Conservation (phyloP, 164 flowering plant species). For the Houttuynia cordata region DNA sequence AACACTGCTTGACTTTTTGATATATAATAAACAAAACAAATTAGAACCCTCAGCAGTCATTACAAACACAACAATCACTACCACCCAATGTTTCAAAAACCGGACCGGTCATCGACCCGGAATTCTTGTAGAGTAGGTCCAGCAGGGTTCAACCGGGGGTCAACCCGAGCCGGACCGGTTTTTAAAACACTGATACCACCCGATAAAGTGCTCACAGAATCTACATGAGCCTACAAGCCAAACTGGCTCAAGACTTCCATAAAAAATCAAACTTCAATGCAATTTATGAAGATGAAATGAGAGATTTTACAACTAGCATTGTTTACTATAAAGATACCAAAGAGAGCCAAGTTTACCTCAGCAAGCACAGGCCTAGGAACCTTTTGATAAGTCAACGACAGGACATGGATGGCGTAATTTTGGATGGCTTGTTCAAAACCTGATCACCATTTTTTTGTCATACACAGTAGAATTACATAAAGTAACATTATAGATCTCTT, state of each 20-base stretch:
- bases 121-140: no score
- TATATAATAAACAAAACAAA: no score
- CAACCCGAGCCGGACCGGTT: no score
- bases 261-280: no score
- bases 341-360: conserved; percentile 45
- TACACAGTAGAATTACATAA: conserved; percentile 6
- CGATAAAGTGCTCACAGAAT: background rate
- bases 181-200: background rate
- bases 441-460: conserved; percentile 18
- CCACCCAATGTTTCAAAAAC: no score
- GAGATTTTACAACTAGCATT: background rate
- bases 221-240: no score
- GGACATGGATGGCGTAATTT: conserved; percentile 76
- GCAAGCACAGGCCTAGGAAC: conserved; percentile 84
- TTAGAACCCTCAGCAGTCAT: no score
- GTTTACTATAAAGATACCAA: background rate
- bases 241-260: no score
- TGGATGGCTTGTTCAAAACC: conserved; percentile 98
- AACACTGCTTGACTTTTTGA: no score
- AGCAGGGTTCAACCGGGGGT: no score
- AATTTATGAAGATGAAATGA: background rate
- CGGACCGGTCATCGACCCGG: no score
- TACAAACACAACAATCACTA: background rate
- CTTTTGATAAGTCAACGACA: conserved; percentile 82
- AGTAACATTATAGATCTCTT: background rate